phyloP scores from a whole-genome alignment of 176 grass and related monocot genomes.

The Oryza officinalis region DNA sequence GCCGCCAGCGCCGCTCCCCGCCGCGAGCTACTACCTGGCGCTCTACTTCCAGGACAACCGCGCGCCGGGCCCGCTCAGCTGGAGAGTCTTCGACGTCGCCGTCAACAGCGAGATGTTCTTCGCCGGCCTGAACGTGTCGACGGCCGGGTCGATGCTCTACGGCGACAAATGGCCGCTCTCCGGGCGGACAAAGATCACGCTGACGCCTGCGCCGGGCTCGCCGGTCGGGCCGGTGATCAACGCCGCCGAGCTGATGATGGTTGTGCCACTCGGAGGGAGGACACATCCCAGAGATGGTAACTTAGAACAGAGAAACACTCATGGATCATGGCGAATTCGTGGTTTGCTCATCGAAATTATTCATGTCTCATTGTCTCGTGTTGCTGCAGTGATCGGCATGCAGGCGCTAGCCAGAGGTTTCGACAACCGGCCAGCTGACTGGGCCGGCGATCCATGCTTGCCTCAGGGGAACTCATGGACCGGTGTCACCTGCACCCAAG shows the following conservation, averaged over 20 bases:
- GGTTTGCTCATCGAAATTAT: background rate
- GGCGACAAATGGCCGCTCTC: slow-evolving; percentile 60
- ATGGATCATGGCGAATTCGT: background rate
- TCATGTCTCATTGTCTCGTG: background rate
- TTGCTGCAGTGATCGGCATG: slow-evolving; percentile 79
- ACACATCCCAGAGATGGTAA: slow-evolving; percentile 92
- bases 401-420: slow-evolving; percentile 66
- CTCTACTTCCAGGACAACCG: slow-evolving; percentile 95
- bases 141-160: slow-evolving; percentile 60
- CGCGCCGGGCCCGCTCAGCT: slow-evolving; percentile 53
- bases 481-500: slow-evolving; percentile 66
- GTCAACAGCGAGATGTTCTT: slow-evolving; percentile 74
- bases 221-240: slow-evolving; percentile 89
- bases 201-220: slow-evolving; percentile 55
- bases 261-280: slow-evolving; percentile 72
- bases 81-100: slow-evolving; percentile 74
- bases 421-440: slow-evolving; percentile 55
- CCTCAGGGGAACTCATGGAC: slow-evolving; percentile 78
- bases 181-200: slow-evolving; percentile 60
- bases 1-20: slow-evolving; percentile 61
- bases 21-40: slow-evolving; percentile 75
- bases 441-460: slow-evolving; percentile 91
- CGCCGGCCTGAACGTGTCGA: slow-evolving; percentile 72
- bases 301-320: background rate
- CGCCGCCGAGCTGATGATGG: slow-evolving; percentile 74